A percentile compares a stretch with the other conserved stretches of the same genome.
phyloP scores from a whole-genome alignment of 129 eudicot genomes.

The Smallanthus sonchifolius region DNA sequence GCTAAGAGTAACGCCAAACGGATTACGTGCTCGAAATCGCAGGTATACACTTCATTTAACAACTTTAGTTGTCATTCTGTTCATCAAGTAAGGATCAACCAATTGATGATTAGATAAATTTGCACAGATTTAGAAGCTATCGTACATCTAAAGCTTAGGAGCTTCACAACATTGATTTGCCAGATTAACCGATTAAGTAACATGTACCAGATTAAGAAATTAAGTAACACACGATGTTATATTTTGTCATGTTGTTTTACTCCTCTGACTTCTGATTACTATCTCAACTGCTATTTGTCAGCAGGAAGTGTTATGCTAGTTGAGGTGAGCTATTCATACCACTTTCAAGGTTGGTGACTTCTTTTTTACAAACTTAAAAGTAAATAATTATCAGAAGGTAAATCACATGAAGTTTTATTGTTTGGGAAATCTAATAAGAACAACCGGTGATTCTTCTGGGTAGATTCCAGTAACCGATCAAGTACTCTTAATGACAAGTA shows the following conservation, averaged over 20 bases:
- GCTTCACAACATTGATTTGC: too few species aligned
- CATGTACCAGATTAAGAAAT: too few species aligned
- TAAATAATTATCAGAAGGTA: slow-evolving; percentile 17
- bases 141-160: too few species aligned
- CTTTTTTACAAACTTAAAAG: slow-evolving; percentile 23
- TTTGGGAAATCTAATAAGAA: slow-evolving; percentile 45
- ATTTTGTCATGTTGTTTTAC: too few species aligned
- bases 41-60: slow-evolving; percentile 34
- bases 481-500: slow-evolving; percentile 69
- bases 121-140: too few species aligned
- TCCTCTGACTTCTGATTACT: too few species aligned
- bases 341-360: slow-evolving; percentile 33
- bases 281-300: background rate
- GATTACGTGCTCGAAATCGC: slow-evolving; percentile 26
- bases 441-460: slow-evolving; percentile 43
- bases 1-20: slow-evolving; percentile 24
- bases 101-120: too few species aligned
- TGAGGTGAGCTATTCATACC: slow-evolving; percentile 29
- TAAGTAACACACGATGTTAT: too few species aligned
- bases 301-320: slow-evolving; percentile 39
- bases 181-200: too few species aligned
- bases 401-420: slow-evolving; percentile 41
- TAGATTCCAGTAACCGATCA: slow-evolving; percentile 75
- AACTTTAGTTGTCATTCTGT: slow-evolving; percentile 6
- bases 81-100: too few species aligned